Conservation (phyloP, 2,329 filamentous ascomycete species). For the Fonsecaea nubica region DNA sequence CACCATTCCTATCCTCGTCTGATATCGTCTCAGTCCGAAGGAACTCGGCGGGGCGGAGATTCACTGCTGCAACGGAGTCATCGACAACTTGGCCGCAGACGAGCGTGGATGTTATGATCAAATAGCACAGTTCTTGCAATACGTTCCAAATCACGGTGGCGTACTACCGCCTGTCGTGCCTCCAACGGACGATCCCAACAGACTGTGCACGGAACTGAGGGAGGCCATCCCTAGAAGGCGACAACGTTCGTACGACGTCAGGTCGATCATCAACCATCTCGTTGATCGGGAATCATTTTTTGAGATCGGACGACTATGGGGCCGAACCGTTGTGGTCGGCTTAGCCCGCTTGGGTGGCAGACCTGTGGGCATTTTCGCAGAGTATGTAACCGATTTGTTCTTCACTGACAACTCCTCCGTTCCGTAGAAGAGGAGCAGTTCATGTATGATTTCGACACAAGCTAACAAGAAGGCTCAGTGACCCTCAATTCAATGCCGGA, state of each 20-base stretch:
- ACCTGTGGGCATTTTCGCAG: conserved; percentile 65
- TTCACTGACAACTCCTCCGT: not conserved
- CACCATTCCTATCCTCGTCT: conserved; percentile 38
- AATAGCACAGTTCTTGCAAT: conserved; percentile 62
- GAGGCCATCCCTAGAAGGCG: conserved; percentile 64
- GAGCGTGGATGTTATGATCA: conserved; percentile 68
- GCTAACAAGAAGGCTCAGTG: conserved; percentile 39
- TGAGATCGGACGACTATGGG: conserved; percentile 69
- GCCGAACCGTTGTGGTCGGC: conserved; percentile 66
- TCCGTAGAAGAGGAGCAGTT: not conserved
- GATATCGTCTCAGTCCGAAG: conserved; percentile 46
- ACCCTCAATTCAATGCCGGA: conserved; percentile 67
- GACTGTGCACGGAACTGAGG: conserved; percentile 58
- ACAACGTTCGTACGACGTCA: conserved; percentile 66
- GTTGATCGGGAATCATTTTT: conserved; percentile 66
- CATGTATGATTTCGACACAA: not conserved
- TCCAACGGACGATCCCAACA: conserved; percentile 57
- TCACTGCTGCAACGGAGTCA: conserved; percentile 70
- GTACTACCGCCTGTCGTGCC: conserved; percentile 59
- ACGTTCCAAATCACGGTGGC: conserved; percentile 63
- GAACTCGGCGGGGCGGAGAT: conserved; percentile 67
- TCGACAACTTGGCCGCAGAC: conserved; percentile 67
- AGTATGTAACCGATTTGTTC: conserved; percentile 39
- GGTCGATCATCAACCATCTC: conserved; percentile 63
- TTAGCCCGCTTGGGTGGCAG: conserved; percentile 64